Conservation (phyloP, 345 rosid genomes). For the Balakata baccata region DNA sequence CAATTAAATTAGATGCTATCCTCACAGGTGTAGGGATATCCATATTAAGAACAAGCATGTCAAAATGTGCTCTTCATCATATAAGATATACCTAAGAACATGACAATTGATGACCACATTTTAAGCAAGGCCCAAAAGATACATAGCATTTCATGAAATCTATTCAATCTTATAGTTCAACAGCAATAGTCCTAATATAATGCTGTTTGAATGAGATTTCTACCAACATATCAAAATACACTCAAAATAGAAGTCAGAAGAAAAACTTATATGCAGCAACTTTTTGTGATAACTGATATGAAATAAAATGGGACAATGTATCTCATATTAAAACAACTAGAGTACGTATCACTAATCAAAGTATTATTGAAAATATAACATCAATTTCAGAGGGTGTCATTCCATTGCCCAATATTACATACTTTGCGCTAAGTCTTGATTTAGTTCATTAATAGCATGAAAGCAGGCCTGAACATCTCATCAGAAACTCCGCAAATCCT, state of each 20-base stretch:
- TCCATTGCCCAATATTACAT: conserved; percentile 75
- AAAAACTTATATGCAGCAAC: neutral
- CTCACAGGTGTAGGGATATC: too few species aligned
- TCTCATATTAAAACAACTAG: neutral
- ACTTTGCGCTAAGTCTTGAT: conserved; percentile 56
- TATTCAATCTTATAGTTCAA: neutral
- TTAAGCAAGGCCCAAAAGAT: neutral
- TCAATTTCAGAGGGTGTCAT: conserved; percentile 74
- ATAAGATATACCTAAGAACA: too few species aligned
- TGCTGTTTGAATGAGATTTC: neutral
- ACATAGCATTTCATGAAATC: neutral
- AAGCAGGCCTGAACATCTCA: conserved; percentile 39
- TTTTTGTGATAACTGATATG: neutral
- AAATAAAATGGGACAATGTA: neutral
- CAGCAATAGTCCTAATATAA: neutral
- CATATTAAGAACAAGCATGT: too few species aligned
- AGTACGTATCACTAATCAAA: conserved; percentile 62
- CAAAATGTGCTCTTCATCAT: too few species aligned
- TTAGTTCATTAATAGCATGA: conserved; percentile 47
- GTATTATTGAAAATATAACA: conserved; percentile 59
- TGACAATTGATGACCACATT: too few species aligned
- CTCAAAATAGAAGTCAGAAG: neutral
- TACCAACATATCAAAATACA: neutral
- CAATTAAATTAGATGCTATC: too few species aligned
- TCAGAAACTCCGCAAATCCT: conserved; percentile 55